Conservation (phyloP, 129 eudicot genomes). For the Centrapalus pauciflorus region DNA sequence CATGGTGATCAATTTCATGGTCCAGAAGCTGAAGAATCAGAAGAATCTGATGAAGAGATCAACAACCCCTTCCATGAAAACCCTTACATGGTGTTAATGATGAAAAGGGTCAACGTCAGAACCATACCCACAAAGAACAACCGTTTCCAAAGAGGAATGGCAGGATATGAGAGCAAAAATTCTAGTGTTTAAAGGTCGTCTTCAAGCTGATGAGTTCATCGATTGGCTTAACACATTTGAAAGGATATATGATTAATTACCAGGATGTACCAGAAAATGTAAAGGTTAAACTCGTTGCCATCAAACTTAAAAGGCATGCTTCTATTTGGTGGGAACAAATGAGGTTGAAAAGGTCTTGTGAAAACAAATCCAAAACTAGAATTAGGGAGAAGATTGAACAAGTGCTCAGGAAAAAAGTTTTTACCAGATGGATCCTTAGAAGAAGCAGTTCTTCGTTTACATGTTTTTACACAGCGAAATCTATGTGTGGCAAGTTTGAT, state of each 20-base stretch:
- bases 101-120: neutral
- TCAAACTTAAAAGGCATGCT: neutral
- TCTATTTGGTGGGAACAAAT: neutral
- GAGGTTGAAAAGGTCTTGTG: neutral
- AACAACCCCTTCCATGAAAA: neutral
- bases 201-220: neutral
- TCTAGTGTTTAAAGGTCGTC: neutral
- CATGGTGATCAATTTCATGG: neutral
- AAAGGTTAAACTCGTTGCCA: neutral
- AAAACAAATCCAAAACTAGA: neutral
- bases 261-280: neutral
- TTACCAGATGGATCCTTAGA: neutral
- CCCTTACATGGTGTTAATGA: neutral
- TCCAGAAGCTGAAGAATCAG: neutral
- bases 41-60: neutral
- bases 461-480: neutral
- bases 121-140: neutral
- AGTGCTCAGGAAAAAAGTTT: neutral
- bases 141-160: neutral
- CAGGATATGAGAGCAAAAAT: neutral
- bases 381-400: neutral
- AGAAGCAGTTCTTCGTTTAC: neutral
- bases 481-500: neutral
- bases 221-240: neutral
- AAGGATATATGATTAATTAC: neutral